A percentile compares a stretch with the other conserved stretches of the same genome.
phyloP scores from a whole-genome alignment of 192 early-diverging fungal species.

The Backusella sp. region DNA sequence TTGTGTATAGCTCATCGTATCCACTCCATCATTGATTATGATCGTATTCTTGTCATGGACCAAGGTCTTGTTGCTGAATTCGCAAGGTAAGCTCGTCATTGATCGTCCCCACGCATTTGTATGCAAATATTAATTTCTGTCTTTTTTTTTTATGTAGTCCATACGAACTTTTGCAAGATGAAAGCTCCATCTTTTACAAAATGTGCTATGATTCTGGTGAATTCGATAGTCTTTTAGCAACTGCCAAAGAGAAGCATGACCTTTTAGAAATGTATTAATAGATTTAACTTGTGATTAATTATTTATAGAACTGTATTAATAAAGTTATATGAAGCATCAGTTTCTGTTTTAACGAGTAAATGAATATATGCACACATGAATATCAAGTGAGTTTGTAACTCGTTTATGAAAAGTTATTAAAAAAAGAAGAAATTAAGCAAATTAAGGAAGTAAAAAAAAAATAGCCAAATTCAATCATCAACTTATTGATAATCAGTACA shows the following conservation, averaged over 20 bases:
- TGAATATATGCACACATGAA: too few relatives aligned
- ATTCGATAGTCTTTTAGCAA: slow-evolving; percentile 53
- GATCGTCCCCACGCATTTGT: not conserved
- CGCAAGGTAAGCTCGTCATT: slow-evolving; percentile 37
- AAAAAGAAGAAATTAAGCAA: too few relatives aligned
- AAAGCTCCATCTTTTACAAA: slow-evolving; percentile 59
- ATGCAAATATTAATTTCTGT: too few relatives aligned
- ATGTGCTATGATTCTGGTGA: slow-evolving; percentile 88
- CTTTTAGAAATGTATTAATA: not conserved
- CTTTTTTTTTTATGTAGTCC: slow-evolving; percentile 45
- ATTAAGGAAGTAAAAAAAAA: too few relatives aligned
- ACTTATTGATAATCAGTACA: too few relatives aligned
- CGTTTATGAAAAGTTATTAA: too few relatives aligned
- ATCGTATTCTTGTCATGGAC: slow-evolving; percentile 77
- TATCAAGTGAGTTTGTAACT: too few relatives aligned
- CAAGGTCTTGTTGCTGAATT: slow-evolving; percentile 76
- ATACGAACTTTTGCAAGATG: slow-evolving; percentile 55
- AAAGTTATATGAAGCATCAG: too few relatives aligned
- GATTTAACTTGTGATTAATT: too few relatives aligned
- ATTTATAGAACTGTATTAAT: too few relatives aligned
- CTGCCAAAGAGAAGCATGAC: not conserved
- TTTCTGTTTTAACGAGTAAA: too few relatives aligned
- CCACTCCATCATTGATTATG: slow-evolving; percentile 57
- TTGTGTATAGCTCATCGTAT: slow-evolving; percentile 63
- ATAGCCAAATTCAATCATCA: too few relatives aligned